Evolutionary conservation across 176 grass and related monocot genomes (phyloP).

Genomic region (Urochloa ruziziensis): DNA sequence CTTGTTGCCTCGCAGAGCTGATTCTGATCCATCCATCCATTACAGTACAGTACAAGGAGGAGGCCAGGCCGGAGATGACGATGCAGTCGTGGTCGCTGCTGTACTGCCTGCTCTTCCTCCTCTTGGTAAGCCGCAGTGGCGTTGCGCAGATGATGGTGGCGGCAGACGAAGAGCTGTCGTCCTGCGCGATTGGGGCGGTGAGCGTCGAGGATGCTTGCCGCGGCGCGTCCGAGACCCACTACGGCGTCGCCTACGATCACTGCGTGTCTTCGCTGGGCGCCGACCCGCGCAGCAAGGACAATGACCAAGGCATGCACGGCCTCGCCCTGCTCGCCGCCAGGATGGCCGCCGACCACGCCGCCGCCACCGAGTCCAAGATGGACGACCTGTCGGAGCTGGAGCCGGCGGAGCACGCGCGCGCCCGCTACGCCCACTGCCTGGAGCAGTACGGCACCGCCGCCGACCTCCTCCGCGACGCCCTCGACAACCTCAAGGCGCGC

Average conservation of each 20-base stretch:
- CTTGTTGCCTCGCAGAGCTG: no score
- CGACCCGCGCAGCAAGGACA: conserved; percentile 27
- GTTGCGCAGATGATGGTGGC: not conserved
- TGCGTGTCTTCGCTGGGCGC: conserved; percentile 35
- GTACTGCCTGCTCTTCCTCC: not conserved
- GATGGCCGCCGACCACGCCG: conserved; percentile 56
- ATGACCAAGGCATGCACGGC: conserved; percentile 25
- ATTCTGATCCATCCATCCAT: no score
- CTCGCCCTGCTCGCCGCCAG: conserved; percentile 40
- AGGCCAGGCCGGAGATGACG: not conserved
- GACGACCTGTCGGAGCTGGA: conserved; percentile 41
- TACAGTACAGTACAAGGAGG: no score
- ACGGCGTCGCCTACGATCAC: conserved; percentile 42
- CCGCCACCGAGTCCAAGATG: conserved; percentile 51
- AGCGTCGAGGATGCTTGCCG: conserved; percentile 42
- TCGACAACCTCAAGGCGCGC: conserved; percentile 47
- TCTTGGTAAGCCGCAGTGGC: not conserved
- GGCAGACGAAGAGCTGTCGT: no score
- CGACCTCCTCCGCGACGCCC: conserved; percentile 56
- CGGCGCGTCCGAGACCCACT: conserved; percentile 37
- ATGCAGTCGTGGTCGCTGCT: not conserved
- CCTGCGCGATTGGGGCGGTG: conserved; percentile 34
- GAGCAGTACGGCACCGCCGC: conserved; percentile 52
- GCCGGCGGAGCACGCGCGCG: not conserved
- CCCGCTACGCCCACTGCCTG: conserved; percentile 43